Base-by-base conservation (phyloP, 2,329 filamentous ascomycete species). In the Beauveria brongniartii region DNA sequence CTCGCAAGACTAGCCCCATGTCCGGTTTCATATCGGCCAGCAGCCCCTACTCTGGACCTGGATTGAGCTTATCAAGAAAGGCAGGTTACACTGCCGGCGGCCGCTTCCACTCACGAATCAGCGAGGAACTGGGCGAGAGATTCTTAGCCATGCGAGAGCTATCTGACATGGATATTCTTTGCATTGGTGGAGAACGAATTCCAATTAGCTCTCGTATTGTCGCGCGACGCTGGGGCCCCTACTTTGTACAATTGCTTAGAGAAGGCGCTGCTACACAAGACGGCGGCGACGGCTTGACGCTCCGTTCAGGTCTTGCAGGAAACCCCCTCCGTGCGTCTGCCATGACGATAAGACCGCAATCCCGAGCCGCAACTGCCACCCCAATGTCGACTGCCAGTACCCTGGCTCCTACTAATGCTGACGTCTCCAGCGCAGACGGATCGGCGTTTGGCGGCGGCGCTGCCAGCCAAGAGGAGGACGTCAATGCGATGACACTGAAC, bases 91-190 rank as follows among this genome's bases (percentile, higher is more conserved):
- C 86, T 2, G 88, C 87, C 6, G 90, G 90, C 24, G 92, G 92
- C 4, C 83, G 92, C 20, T 84, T 82, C 40, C 84, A 95, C 65
- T 90, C 88, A 10, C 81, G 83, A 40, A 89, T 90, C 14, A 92
- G 92, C 1, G 88, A 95, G 67, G 90, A 96, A 64, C 79, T 99
- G 16, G 94, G 94, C 5, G 88, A 90, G 65, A 85, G 91, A 72
- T 89, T 91, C 0, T 78, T 96, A 64, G 82, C 82, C 1, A 79
- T 96, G 71, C 85, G 86, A n/a, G 94, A 97, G 73, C 78, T 99
- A 61, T 84, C 91, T 3, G 94, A 99, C 68, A 99, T 99, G 94
- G 94, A 97, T 69, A 90, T 99, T 62, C 80, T 97, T 30, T 94
- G 93, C 57, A 87, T 96, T 47, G 89, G 90, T 22, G 93, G 93